Evolutionary conservation across 2,329 filamentous ascomycete genomes (phyloP).

Genomic region (Zymoseptoria brevis): DNA sequence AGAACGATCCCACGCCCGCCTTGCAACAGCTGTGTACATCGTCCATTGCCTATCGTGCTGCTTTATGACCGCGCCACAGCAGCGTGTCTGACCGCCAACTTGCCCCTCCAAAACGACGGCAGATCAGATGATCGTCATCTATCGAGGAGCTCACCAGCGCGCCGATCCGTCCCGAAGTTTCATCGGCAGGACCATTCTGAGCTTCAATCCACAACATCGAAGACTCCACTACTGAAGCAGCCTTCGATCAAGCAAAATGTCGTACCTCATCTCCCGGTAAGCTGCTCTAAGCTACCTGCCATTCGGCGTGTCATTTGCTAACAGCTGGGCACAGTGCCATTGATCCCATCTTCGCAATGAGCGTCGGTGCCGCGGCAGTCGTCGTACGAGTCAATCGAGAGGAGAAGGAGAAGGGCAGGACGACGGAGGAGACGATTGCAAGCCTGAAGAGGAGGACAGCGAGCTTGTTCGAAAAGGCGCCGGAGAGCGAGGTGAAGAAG

Average conservation of each 20-base stretch:
- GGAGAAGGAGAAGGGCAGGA: slow-evolving; percentile 40
- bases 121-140: background rate
- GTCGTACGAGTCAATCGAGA: slow-evolving; percentile 36
- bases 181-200: background rate
- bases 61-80: background rate
- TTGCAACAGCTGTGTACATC: background rate
- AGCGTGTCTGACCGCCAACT: background rate
- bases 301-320: background rate
- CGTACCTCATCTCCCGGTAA: slow-evolving; percentile 8
- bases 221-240: too few species aligned
- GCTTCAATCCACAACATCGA: background rate
- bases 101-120: background rate
- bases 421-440: slow-evolving; percentile 32
- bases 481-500: background rate
- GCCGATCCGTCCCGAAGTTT: background rate
- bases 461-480: slow-evolving; percentile 20
- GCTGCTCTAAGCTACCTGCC: background rate
- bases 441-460: slow-evolving; percentile 33
- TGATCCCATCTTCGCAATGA: slow-evolving; percentile 43
- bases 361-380: slow-evolving; percentile 40
- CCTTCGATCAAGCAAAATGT: background rate
- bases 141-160: background rate
- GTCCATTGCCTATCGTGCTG: background rate
- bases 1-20: background rate
- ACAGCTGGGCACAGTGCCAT: slow-evolving; percentile 30